Evolutionary conservation across 2,329 filamentous ascomycete species (phyloP).

Genomic region (Curvularia hawaiiensis): DNA sequence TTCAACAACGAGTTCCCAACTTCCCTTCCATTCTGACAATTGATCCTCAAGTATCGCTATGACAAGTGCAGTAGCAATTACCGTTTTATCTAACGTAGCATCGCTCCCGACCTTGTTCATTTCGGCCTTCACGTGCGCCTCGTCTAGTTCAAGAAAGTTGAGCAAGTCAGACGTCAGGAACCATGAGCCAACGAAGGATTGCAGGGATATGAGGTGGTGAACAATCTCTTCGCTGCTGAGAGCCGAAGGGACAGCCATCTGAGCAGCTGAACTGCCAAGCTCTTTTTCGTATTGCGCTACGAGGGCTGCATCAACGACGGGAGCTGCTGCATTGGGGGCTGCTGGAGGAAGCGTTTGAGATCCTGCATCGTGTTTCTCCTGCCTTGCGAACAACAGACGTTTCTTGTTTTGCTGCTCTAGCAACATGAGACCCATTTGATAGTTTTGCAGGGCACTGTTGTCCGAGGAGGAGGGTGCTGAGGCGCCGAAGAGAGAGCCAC

Average conservation of each 20-base stretch:
- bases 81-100: constrained; percentile 12
- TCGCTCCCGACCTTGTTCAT: constrained; percentile 1
- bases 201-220: constrained; percentile 57
- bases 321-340: not conserved
- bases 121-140: not conserved
- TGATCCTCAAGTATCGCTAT: constrained; percentile 57
- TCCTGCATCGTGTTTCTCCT: not conserved
- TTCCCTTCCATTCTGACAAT: constrained; percentile 54
- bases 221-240: constrained; percentile 38
- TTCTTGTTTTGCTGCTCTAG: constrained; percentile 75
- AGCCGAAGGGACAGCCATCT: constrained; percentile 1
- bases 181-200: constrained; percentile 64
- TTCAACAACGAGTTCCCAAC: constrained; percentile 68
- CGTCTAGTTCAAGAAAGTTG: not conserved
- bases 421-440: constrained; percentile 84
- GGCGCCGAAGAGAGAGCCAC: not conserved
- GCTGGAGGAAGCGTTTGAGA: not conserved
- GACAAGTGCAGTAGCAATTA: constrained; percentile 50
- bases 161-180: constrained; percentile 21
- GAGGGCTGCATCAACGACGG: not conserved
- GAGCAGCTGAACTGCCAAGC: not conserved
- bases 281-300: not conserved
- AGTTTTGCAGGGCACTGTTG: constrained; percentile 67
- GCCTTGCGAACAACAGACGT: not conserved
- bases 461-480: not conserved